phyloP scores from a whole-genome alignment of 2,329 filamentous ascomycete genomes.

The Paecilomyces variotii region DNA sequence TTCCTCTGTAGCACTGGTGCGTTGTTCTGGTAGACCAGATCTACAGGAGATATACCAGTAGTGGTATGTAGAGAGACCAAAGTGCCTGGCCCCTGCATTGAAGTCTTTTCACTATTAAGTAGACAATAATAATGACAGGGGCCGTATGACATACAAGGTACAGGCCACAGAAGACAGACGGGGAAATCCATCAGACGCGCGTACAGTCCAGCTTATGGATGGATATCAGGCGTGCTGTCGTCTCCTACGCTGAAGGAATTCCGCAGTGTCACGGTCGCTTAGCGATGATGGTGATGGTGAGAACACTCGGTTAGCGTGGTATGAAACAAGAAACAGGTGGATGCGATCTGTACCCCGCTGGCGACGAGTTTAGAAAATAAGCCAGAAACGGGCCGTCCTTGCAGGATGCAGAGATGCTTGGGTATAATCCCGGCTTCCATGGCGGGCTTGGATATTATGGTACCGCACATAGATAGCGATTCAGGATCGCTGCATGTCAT shows the following conservation, averaged over 20 bases:
- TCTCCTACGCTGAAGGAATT: neutral
- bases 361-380: neutral
- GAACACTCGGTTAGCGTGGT: neutral
- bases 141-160: no score
- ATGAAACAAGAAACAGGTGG: neutral
- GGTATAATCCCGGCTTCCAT: neutral
- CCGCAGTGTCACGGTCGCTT: neutral
- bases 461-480: neutral
- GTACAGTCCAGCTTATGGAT: neutral
- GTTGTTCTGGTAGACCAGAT: neutral
- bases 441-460: neutral
- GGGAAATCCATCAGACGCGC: no score
- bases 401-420: neutral
- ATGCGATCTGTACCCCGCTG: neutral
- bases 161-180: no score
- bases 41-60: neutral
- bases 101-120: no score
- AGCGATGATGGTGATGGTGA: neutral
- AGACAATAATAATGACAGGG: no score
- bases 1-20: neutral
- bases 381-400: conserved; percentile 1
- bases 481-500: neutral
- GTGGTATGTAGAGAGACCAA: neutral
- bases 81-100: no score
- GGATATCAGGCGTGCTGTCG: neutral